These are phyloP conservation scores for Cercospora berteroae DNA, from an alignment of 2,329 filamentous ascomycete genomes.

Conservation along the genomic window DNA sequence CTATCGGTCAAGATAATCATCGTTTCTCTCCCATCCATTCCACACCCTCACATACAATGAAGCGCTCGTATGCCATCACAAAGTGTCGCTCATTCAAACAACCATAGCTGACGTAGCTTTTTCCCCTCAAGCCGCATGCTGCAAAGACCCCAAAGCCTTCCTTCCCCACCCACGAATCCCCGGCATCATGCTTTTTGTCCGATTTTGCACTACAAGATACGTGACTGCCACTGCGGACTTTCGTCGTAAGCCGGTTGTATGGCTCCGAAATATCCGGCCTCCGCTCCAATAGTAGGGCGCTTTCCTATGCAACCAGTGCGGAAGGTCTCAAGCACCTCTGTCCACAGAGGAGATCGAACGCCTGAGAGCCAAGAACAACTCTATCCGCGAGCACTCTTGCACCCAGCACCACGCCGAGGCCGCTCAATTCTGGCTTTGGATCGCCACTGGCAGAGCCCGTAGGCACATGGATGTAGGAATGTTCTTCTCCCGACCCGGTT, in stretches of 20 bases:
- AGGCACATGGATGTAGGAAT: not conserved
- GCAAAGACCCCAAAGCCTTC: not conserved
- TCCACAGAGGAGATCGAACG: not conserved
- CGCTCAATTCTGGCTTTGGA: not conserved
- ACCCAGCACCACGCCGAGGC: not conserved
- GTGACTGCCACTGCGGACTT: not conserved
- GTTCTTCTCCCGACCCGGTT: not conserved
- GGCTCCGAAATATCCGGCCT: not conserved
- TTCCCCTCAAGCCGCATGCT: not conserved
- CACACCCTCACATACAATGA: not conserved
- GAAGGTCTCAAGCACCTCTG: not conserved
- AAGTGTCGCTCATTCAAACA: not conserved
- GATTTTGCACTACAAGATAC: not conserved
- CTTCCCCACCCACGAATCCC: not conserved
- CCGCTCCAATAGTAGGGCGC: not conserved
- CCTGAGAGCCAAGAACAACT: not conserved
- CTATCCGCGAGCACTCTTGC: not conserved
- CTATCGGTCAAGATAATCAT: constrained; percentile 6
- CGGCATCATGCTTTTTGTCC: not conserved
- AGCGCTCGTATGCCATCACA: constrained; percentile 2
- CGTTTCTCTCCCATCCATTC: not conserved
- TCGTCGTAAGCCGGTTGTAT: not conserved
- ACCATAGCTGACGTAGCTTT: not conserved
- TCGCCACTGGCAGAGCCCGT: not conserved
- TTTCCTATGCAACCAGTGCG: not conserved